Conservation (phyloP, 2,329 filamentous ascomycete species). For the Arthrobotrys entomopaga region DNA sequence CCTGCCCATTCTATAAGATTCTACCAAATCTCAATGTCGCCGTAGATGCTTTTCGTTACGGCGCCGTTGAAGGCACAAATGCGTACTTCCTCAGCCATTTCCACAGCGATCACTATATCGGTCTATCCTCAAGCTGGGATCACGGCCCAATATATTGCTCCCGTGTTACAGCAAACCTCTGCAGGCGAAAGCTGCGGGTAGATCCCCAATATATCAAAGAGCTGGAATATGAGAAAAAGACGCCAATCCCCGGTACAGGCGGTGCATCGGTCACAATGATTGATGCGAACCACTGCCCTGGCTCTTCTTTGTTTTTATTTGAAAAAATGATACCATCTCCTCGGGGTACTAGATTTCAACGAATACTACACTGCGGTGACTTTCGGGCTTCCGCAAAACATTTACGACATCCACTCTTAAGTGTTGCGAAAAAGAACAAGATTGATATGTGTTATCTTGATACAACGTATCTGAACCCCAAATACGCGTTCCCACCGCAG, state of each 20-base stretch:
- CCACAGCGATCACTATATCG: constrained; percentile 96
- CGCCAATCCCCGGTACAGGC: constrained; percentile 81
- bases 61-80: constrained; percentile 87
- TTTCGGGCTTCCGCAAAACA: constrained; percentile 91
- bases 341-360: constrained; percentile 70
- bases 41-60: constrained; percentile 95
- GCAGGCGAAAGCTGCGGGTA: constrained; percentile 84
- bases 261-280: constrained; percentile 94
- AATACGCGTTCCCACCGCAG: constrained; percentile 92
- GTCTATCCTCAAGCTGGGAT: constrained; percentile 84
- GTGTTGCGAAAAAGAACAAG: constrained; percentile 74
- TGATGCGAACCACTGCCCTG: constrained; percentile 94
- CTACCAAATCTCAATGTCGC: constrained; percentile 91
- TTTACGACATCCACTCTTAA: constrained; percentile 80
- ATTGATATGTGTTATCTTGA: constrained; percentile 97
- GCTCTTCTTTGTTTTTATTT: constrained; percentile 91
- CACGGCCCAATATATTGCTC: constrained; percentile 98
- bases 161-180: constrained; percentile 86
- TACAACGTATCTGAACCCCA: constrained; percentile 94
- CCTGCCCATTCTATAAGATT: constrained; percentile 98
- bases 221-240: constrained; percentile 82
- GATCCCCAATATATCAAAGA: constrained; percentile 85
- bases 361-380: constrained; percentile 93
- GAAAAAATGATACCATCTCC: constrained; percentile 73
- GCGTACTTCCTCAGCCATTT: constrained; percentile 98